Evolutionary conservation across 208 protist genomes (phyloP), one percentile per base, ranked within the genome.

Genomic region (Leishmania turanica): DNA sequence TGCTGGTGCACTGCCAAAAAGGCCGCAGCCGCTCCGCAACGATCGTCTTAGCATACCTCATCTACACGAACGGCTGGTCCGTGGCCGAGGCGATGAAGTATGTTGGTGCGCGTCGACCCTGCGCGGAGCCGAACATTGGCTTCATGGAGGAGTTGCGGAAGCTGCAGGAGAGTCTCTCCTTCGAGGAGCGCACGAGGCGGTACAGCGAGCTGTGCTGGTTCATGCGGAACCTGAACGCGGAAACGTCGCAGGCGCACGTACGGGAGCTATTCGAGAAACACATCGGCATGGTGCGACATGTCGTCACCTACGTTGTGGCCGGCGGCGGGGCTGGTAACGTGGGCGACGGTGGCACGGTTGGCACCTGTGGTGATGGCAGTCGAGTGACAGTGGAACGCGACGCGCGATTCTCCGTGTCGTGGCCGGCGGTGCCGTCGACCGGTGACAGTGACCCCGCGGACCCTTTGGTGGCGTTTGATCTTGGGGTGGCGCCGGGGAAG

Each of bases 1-100:
- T 97, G 34, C 87, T 98, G 24, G 89, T 97, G 69, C 93, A 98
- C 86, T 98, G 95, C 80, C 93, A 96, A 74, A 91, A 92, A 74
- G 95, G 95, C 2, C 75, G 87, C n/a, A 97, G 93, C 81, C 93
- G 95, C 56, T 97, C 93, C 31, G 88, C 83, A 21, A 96, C 95
- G 1, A 91, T 98, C 73, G 95, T 97, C 37, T 79, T 95, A 31
- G 95, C 95, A 7, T 97, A 98, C 69, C 84, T 96, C 37, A 92
- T 98, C 27, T 88, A 88, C 69, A 90, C 88, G 75, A 96, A 96
- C 81, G 93, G 93, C 13, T 96, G 92, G 90, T 91, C 93, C 11
- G 90, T 96, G 1, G 88, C 88, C 3, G 92, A 98, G 88, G 90
- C 95, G 9, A 90, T 97, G 79, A 76, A 88, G 78, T 97, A 96